Evolutionary conservation across 208 protist species (phyloP), one percentile per base, ranked within the genome.

Genomic region (Hexamita inflata): DNA sequence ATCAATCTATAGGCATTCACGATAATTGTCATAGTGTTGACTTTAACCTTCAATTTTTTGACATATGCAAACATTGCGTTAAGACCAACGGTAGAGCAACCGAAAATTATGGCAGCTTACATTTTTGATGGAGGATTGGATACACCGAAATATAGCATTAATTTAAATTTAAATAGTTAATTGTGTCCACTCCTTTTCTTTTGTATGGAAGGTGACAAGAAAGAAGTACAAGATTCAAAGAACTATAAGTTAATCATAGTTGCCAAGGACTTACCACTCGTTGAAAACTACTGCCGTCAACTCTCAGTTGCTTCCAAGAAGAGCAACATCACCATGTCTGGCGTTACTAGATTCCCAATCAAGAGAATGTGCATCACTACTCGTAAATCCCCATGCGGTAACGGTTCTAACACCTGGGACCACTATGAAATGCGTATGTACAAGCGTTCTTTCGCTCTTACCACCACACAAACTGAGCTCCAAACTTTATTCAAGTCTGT

Each of bases 341-440:
- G 81, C 19, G 76, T 80, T 40, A 59, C 70, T 9, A 7, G 81
- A n/a, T 53, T 80, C 26, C 81, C 81, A 45, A 81, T 78, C 57
- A 82, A 81, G 24, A 61, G 45, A 4, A 19, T 84, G 0, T n/a
- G 11, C 7, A 82, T 84, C 39, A 83, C 81, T 38, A 84, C 81
- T 39, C 58, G 75, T 49, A 83, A 83, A 32, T 81, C 81, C 45
- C 78, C 81, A 62, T 84, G 81, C 57, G 81, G 81, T 74, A 38
- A 84, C 29, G 81, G 81, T 61, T 75, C 76, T 35, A 84, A 83
- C 11, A 84, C 81, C 34, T 84, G 79, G 79, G 65, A 84, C 32
- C 75, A 40, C 24, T 84, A 57, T 40, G 67, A 84, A 35, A 61
- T 84, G 35, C 58, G 79, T 38, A 81, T 84, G 41, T 74, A 82